phyloP scores from a whole-genome alignment of 768 basidiomycete species.

The Tephrocybe sp. region DNA sequence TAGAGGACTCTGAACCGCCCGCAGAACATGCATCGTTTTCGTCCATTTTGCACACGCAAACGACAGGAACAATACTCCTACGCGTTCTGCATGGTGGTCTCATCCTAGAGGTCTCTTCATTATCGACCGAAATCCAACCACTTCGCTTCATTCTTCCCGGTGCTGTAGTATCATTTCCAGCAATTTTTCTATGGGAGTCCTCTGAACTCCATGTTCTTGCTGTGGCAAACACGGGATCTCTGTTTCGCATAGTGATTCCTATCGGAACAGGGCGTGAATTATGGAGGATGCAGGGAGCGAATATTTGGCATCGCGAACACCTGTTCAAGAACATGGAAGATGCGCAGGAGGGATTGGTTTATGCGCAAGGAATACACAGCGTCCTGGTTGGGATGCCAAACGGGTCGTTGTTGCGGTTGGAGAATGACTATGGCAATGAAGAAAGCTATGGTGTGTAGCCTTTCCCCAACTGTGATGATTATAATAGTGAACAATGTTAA shows the following conservation, averaged over 20 bases:
- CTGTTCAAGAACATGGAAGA: conserved; percentile 52
- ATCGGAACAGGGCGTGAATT: conserved; percentile 46
- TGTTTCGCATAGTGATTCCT: conserved; percentile 72
- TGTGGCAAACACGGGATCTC: conserved; percentile 62
- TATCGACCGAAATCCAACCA: conserved; percentile 60
- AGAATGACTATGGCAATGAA: conserved; percentile 57
- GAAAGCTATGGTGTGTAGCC: conserved; percentile 54
- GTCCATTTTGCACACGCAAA: conserved; percentile 50
- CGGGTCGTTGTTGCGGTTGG: conserved; percentile 67
- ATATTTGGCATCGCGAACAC: conserved; percentile 68
- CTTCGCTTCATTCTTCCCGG: conserved; percentile 81
- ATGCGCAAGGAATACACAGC: conserved; percentile 64
- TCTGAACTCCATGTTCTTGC: conserved; percentile 68
- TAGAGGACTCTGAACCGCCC: conserved; percentile 43
- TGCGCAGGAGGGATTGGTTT: conserved; percentile 44
- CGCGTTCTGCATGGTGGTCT: conserved; percentile 73
- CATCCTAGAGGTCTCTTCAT: conserved; percentile 75
- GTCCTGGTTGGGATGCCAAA: conserved; percentile 60
- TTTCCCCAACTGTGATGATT: not conserved
- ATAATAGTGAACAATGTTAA: conserved; percentile 13
- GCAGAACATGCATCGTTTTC: conserved; percentile 74
- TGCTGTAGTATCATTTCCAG: conserved; percentile 59
- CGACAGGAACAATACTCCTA: conserved; percentile 64
- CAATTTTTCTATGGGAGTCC: conserved; percentile 54
- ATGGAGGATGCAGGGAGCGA: conserved; percentile 53